Base-by-base conservation (phyloP, 2,329 filamentous ascomycete species). In the Trichoderma sp. region DNA sequence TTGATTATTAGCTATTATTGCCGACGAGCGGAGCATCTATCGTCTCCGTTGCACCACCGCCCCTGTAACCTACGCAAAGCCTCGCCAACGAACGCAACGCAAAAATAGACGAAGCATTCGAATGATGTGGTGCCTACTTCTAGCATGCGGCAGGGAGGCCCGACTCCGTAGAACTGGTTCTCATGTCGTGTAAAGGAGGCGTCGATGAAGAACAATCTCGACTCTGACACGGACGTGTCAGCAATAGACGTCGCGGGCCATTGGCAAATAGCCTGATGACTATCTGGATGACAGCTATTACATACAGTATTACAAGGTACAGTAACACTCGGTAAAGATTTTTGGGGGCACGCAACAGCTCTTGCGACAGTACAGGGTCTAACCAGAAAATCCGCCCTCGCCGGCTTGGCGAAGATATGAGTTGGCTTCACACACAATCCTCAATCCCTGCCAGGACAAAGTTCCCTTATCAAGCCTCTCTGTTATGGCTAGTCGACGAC, bases 1-100 rank as follows among this genome's bases (percentile, higher is more conserved):
- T 64, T 64, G 60, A 64, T 42, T 42, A 64, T 64, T 64, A 56
- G 60, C 48, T 64, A 53, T 54, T 42, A 32, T 42, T 64, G 22
- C 48, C 48, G 60, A 53, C 12, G 7, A 64, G 32, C 25, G 15
- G 34, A 54, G 60, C 42, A 61, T 45, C 59, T 42, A 32, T 42
- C 50, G 60, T 37, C 32, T 52, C 12, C 10, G 60, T 64, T 64
- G 35, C 35, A 56, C 50, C 60, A 54, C 35, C 27, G 35, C 35
- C 60, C 60, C 32, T 54, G 60, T 25, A 52, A 25, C 35, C 35
- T 53, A 29, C 17, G 35, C 60, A 64, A 56, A 32, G 32, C 29
- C 27, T 54, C 13, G 39, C 57, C 39, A 50, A 34, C 7, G 39
- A 9, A 48, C 8, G 54, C 53, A 39, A 34, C 9, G 12, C 27